Percentiles rank a stretch among this genome's conserved stretches.
phyloP scores from a whole-genome alignment of 1,284 basidiomycete genomes.

The Naganishia albida region DNA sequence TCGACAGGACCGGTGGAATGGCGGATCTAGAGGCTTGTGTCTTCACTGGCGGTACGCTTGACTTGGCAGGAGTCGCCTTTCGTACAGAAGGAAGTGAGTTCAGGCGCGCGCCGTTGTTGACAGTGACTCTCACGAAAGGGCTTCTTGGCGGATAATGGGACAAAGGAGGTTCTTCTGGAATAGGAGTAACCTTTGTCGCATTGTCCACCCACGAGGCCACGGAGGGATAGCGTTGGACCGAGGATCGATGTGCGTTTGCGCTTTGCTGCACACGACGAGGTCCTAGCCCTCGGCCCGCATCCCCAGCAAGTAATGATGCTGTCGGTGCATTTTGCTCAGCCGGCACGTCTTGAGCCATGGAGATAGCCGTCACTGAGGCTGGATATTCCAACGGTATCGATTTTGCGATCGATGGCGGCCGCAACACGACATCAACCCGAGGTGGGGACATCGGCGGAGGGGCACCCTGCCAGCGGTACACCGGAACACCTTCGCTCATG shows the following conservation, averaged over 20 bases:
- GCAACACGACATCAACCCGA: background rate
- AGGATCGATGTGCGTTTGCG: background rate
- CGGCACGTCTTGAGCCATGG: background rate
- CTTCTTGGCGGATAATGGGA: background rate
- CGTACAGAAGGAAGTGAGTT: background rate
- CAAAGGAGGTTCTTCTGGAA: background rate
- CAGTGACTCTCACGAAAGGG: slow-evolving; percentile 9
- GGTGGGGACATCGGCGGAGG: background rate
- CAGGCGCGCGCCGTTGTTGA: background rate
- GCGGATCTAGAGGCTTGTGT: background rate
- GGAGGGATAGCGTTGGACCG: background rate
- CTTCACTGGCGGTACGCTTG: background rate
- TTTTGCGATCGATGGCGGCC: background rate
- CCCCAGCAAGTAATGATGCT: background rate
- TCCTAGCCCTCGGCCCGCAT: background rate
- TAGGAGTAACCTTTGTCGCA: background rate
- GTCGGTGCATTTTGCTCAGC: background rate
- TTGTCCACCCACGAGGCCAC: slow-evolving; percentile 9
- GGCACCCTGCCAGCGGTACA: slow-evolving; percentile 2
- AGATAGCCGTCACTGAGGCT: background rate
- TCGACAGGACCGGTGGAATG: background rate
- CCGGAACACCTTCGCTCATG: background rate
- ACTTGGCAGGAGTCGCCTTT: background rate
- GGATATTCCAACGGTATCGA: background rate
- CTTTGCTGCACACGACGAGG: too few species aligned